Evolutionary conservation across 2,329 filamentous ascomycete species (phyloP).

Genomic region (Scedosporium dehoogii): DNA sequence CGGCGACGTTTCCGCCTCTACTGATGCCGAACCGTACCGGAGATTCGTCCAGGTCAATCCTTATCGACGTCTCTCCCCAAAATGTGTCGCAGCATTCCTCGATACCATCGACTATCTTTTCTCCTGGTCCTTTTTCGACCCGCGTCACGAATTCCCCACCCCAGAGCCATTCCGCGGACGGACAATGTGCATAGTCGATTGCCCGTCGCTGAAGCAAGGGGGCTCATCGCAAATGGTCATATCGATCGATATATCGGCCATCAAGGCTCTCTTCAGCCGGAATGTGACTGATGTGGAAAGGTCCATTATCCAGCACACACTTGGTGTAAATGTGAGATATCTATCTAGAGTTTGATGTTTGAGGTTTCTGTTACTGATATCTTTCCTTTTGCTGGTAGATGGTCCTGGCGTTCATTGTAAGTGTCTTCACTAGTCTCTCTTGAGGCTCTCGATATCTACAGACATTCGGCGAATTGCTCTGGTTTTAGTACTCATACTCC

Average conservation of each 20-base stretch:
- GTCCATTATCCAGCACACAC: conserved; percentile 1
- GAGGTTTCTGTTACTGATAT: not conserved
- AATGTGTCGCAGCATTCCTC: not conserved
- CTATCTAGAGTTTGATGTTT: not conserved
- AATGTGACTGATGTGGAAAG: not conserved
- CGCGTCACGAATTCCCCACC: not conserved
- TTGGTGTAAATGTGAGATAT: not conserved
- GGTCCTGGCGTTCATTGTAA: not conserved
- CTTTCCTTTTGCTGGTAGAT: not conserved
- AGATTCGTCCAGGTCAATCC: not conserved
- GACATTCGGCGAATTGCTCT: not conserved
- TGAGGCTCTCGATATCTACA: not conserved
- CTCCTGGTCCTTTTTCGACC: conserved; percentile 5
- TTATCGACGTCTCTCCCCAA: not conserved
- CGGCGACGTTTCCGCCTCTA: not conserved
- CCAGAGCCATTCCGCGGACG: not conserved
- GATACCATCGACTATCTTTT: not conserved
- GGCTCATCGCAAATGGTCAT: not conserved
- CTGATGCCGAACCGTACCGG: conserved; percentile 2
- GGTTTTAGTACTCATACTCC: not conserved
- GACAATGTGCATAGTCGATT: conserved; percentile 4
- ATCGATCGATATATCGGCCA: not conserved
- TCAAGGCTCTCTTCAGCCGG: conserved; percentile 3
- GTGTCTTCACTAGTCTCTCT: not conserved
- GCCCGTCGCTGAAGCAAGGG: not conserved